Percentiles rank a stretch among this genome's conserved stretches.
These are phyloP conservation scores for Lactifluus rugatus DNA, from an alignment of 768 basidiomycete species.

Conservation along the genomic window DNA sequence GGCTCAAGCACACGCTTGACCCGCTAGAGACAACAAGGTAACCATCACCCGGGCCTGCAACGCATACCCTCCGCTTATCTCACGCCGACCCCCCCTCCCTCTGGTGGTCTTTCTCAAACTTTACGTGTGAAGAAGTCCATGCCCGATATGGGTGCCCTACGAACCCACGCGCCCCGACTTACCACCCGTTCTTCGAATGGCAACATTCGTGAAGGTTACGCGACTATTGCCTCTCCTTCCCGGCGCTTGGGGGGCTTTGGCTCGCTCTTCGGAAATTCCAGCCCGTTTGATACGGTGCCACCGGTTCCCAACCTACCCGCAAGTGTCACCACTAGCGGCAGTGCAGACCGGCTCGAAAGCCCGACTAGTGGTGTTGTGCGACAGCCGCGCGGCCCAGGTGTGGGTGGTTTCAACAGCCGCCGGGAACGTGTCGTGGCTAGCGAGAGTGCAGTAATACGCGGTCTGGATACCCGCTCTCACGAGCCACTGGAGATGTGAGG, in stretches of 20 bases:
- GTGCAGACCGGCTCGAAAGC: slow-evolving; percentile 31
- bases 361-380: slow-evolving; percentile 51
- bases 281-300: slow-evolving; percentile 43
- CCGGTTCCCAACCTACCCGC: slow-evolving; percentile 76
- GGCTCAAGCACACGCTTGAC: not conserved
- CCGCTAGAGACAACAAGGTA: slow-evolving; percentile 31
- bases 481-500: slow-evolving; percentile 57
- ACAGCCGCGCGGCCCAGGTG: slow-evolving; percentile 78
- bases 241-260: slow-evolving; percentile 68
- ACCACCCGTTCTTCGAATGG: slow-evolving; percentile 77
- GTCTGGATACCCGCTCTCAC: slow-evolving; percentile 77
- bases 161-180: slow-evolving; percentile 69
- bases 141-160: slow-evolving; percentile 92
- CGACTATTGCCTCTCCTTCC: slow-evolving; percentile 75
- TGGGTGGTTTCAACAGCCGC: slow-evolving; percentile 61
- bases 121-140: slow-evolving; percentile 95
- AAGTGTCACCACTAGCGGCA: slow-evolving; percentile 37
- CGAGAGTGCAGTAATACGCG: slow-evolving; percentile 47
- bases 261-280: slow-evolving; percentile 47
- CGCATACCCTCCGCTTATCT: slow-evolving; percentile 79
- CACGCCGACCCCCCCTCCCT: slow-evolving; percentile 37
- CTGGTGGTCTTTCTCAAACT: slow-evolving; percentile 36
- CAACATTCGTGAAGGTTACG: slow-evolving; percentile 79
- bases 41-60: slow-evolving; percentile 49
- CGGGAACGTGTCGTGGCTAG: slow-evolving; percentile 30